phyloP scores from a whole-genome alignment of 1,284 basidiomycete species.

The Papiliotrema laurentii region DNA sequence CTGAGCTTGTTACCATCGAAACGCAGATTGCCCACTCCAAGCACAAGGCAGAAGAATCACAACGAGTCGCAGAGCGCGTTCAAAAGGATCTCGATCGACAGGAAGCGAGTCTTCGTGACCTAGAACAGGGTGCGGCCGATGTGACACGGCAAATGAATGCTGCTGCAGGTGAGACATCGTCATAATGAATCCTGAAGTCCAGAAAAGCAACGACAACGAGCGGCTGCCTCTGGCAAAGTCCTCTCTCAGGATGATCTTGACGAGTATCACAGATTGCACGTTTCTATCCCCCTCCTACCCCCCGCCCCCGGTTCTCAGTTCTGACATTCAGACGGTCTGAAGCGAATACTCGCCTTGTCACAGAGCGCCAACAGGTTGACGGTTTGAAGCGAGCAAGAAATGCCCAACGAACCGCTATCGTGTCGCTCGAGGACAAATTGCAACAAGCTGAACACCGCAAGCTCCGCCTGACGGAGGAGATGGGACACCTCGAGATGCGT shows the following conservation, averaged over 20 bases:
- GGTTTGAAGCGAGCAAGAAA: conserved; percentile 78
- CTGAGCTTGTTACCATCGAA: conserved; percentile 72
- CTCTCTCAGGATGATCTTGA: conserved; percentile 78
- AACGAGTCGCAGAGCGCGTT: conserved; percentile 62
- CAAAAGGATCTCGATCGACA: conserved; percentile 65
- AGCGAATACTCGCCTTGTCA: conserved; percentile 73
- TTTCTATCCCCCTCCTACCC: too few relatives aligned
- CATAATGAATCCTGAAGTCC: conserved; percentile 3
- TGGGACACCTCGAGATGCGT: conserved; percentile 55
- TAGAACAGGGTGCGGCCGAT: conserved; percentile 62
- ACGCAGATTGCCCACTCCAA: conserved; percentile 81
- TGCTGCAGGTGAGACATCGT: conserved; percentile 61
- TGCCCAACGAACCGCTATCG: conserved; percentile 60
- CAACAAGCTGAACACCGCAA: conserved; percentile 62
- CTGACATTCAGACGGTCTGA: conserved; percentile 18
- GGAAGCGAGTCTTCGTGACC: conserved; percentile 56
- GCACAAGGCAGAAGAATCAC: conserved; percentile 69
- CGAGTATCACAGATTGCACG: conserved; percentile 80
- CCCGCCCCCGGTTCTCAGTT: too few relatives aligned
- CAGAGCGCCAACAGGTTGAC: conserved; percentile 83
- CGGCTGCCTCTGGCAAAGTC: conserved; percentile 64
- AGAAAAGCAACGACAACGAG: conserved; percentile 72
- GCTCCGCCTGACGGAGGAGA: conserved; percentile 61
- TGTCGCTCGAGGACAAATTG: conserved; percentile 56
- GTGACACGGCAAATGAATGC: conserved; percentile 68